phyloP scores from a whole-genome alignment of 257 asterid species.

The Knoxia roxburghii region DNA sequence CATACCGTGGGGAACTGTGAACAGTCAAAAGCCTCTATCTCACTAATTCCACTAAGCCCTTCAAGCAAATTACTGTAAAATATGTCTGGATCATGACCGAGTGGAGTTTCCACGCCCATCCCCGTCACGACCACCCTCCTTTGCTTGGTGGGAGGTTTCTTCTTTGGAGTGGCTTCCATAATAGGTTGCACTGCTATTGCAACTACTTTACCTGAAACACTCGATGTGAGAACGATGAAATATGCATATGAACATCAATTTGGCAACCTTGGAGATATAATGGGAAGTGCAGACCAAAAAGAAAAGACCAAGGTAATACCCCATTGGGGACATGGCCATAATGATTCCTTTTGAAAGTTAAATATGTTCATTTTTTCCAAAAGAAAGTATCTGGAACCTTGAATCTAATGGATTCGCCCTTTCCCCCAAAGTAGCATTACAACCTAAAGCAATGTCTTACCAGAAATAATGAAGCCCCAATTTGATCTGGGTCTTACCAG shows the following conservation, averaged over 20 bases:
- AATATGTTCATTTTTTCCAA: not conserved
- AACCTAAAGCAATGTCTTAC: not conserved
- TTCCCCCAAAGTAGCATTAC: not conserved
- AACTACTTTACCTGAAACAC: slow-evolving; percentile 49
- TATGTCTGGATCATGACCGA: slow-evolving; percentile 70
- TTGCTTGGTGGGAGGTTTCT: slow-evolving; percentile 58
- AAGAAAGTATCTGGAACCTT: not conserved
- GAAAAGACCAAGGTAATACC: not conserved
- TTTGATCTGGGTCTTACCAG: not conserved
- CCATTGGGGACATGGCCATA: not conserved
- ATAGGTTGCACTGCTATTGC: slow-evolving; percentile 49
- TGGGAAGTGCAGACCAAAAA: not conserved
- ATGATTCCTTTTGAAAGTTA: not conserved
- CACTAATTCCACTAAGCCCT: slow-evolving; percentile 87
- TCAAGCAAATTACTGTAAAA: slow-evolving; percentile 83
- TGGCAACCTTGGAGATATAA: not conserved
- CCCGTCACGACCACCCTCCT: slow-evolving; percentile 97
- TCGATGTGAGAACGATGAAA: slow-evolving; percentile 12
- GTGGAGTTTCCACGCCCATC: slow-evolving; percentile 85
- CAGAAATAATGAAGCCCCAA: not conserved
- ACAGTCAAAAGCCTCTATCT: slow-evolving; percentile 87
- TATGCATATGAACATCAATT: not conserved
- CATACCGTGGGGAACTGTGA: slow-evolving; percentile 81
- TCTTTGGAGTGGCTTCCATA: slow-evolving; percentile 41
- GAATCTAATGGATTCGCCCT: not conserved